A percentile compares a stretch with the other conserved stretches of the same genome.
Evolutionary conservation across 805 yeast genomes (phyloP).

Genomic region (Saccharomycopsis schoenii): DNA sequence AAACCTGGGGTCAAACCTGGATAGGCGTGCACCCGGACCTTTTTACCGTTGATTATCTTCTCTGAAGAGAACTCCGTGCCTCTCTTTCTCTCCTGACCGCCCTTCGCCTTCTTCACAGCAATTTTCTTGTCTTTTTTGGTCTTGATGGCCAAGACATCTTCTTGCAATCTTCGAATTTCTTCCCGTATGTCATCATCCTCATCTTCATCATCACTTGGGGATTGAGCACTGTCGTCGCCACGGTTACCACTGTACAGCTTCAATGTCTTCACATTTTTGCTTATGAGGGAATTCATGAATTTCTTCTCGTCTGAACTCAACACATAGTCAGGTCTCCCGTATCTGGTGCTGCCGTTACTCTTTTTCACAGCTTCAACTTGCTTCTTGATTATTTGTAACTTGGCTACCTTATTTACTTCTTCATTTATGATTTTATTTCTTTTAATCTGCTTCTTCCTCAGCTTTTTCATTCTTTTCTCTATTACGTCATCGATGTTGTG

Average conservation of each 20-base stretch:
- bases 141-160: slow-evolving; percentile 35
- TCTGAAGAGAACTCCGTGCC: slow-evolving; percentile 27
- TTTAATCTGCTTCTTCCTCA: slow-evolving; percentile 27
- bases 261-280: slow-evolving; percentile 29
- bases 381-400: slow-evolving; percentile 26
- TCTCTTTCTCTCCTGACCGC: slow-evolving; percentile 21
- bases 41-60: slow-evolving; percentile 20
- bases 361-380: slow-evolving; percentile 21
- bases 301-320: slow-evolving; percentile 28
- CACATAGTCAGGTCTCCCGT: slow-evolving; percentile 19
- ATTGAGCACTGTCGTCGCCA: background rate
- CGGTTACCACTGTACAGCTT: slow-evolving; percentile 16
- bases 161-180: slow-evolving; percentile 35
- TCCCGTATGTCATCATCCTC: slow-evolving; percentile 27
- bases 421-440: slow-evolving; percentile 19
- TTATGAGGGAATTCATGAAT: slow-evolving; percentile 27
- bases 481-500: slow-evolving; percentile 20
- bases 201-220: slow-evolving; percentile 28
- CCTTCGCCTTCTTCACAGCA: slow-evolving; percentile 19
- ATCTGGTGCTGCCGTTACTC: background rate
- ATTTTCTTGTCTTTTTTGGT: slow-evolving; percentile 28
- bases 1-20: slow-evolving; percentile 77
- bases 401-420: slow-evolving; percentile 25
- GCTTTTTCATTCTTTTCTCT: slow-evolving; percentile 26
- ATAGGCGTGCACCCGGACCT: slow-evolving; percentile 25